Base-by-base conservation (phyloP, 1,139 yeast genomes). In the Meyerozyma sp. region DNA sequence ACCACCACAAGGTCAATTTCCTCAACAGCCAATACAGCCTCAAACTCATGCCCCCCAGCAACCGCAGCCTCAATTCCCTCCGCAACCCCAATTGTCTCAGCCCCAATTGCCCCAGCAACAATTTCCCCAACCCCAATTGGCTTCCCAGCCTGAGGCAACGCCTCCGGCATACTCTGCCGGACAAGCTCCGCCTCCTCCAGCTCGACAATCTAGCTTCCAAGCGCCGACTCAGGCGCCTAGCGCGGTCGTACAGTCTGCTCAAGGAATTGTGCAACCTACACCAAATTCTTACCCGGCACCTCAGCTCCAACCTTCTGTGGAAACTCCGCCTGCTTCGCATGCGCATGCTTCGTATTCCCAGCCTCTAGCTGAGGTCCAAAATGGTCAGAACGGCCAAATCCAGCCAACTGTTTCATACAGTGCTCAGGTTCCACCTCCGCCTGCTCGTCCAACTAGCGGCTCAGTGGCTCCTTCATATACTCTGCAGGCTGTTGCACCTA, bases 151-250 rank as follows among this genome's bases (percentile, higher is more conserved):
- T 16, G 16, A 29, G n/a, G 34, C 5, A 6, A 43, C 38, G 27
- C 44, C 32, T 4, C 46, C 39, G 39, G 47, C 39, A 32, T 34
- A 26, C 32, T 26, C 20, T 10, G 42, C 42, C 11, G 40, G 42
- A n/a, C 45, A 39, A 18, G 34, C 35, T 29, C 45, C 29, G 36
- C 46, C 30, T 18, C 46, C 44, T 30, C 37, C 34, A 21, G 30
- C 18, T 16, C 44, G 32, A 32, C 46, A 43, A 28, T 23, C 42
- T 30, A 28, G 40, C n/a, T 27, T 11, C 13, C 29, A 27, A 6
- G 13, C n/a, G 7, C 29, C 11, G 29, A 5, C 29, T 27, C 13
- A n/a, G 23, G 6, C 23, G 5, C 23, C 23, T 7, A 11, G 13
- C 13, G 5, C 29, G 7, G 29, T n/a, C 13, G 29, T 27, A 7